Conservation (phyloP, 2,329 filamentous ascomycete species). For the Neoscytalidium dimidiatum region DNA sequence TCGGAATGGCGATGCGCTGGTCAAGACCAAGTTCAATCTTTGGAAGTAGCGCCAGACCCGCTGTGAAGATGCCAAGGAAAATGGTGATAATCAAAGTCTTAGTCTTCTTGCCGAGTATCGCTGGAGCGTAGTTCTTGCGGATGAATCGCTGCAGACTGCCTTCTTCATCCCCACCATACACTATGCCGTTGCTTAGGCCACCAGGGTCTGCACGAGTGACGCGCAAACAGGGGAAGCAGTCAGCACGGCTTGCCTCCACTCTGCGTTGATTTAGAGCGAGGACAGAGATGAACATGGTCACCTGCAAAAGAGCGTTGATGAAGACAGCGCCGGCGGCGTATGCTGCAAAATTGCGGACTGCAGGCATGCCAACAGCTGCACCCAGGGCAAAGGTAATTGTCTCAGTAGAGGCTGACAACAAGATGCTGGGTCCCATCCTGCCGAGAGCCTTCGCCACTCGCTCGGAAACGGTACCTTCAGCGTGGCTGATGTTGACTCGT, state of each 20-base stretch:
- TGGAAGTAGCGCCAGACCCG: constrained; percentile 80
- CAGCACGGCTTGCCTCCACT: constrained; percentile 83
- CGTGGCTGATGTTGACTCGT: constrained; percentile 86
- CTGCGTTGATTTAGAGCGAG: constrained; percentile 87
- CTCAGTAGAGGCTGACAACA: constrained; percentile 92
- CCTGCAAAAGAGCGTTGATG: constrained; percentile 94
- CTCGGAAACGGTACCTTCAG: constrained; percentile 83
- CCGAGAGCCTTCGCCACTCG: constrained; percentile 86
- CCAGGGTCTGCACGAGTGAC: constrained; percentile 73
- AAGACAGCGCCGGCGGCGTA: constrained; percentile 96
- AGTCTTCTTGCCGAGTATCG: constrained; percentile 74
- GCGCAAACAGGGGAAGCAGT: constrained; percentile 88
- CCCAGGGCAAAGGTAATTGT: constrained; percentile 92
- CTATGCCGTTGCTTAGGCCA: constrained; percentile 62
- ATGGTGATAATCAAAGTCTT: constrained; percentile 76
- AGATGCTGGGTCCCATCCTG: constrained; percentile 93
- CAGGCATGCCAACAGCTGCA: constrained; percentile 95
- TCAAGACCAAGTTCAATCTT: constrained; percentile 85
- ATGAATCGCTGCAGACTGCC: constrained; percentile 84
- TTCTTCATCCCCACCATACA: constrained; percentile 79
- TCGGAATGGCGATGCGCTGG: constrained; percentile 90
- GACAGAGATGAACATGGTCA: constrained; percentile 95
- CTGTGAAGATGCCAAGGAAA: constrained; percentile 86
- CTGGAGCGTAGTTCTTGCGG: constrained; percentile 83
- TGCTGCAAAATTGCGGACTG: constrained; percentile 93